phyloP scores from a whole-genome alignment of 768 basidiomycete genomes.

The Calvatia gigantea region DNA sequence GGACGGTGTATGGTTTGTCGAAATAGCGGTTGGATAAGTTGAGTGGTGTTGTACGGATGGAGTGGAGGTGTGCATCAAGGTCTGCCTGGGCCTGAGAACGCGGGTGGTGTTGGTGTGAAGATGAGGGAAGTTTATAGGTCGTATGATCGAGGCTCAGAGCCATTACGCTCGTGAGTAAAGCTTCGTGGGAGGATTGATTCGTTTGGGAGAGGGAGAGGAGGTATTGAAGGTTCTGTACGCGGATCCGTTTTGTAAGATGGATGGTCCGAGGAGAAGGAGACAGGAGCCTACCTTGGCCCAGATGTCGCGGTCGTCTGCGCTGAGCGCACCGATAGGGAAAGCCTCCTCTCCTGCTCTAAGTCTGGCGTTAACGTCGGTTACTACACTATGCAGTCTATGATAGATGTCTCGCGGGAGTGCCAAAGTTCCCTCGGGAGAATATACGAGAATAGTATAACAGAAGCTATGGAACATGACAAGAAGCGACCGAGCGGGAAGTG shows the following conservation, averaged over 20 bases:
- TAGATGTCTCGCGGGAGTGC: conserved; percentile 39
- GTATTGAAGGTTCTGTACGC: conserved; percentile 61
- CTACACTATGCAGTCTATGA: conserved; percentile 38
- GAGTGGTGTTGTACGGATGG: conserved; percentile 58
- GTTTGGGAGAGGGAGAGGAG: conserved; percentile 62
- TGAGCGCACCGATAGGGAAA: conserved; percentile 65
- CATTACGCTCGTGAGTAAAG: conserved; percentile 74
- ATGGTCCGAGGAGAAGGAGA: background rate
- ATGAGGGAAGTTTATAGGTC: conserved; percentile 41
- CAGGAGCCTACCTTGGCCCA: conserved; percentile 69
- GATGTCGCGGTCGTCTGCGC: conserved; percentile 73
- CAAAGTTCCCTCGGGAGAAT: conserved; percentile 36
- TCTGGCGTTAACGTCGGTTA: conserved; percentile 56
- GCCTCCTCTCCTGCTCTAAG: conserved; percentile 51
- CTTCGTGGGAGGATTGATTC: conserved; percentile 59
- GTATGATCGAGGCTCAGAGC: conserved; percentile 79
- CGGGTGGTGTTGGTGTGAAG: conserved; percentile 21
- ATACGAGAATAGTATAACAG: conserved; percentile 75
- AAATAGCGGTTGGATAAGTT: conserved; percentile 81
- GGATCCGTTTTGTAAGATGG: background rate
- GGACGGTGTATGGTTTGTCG: conserved; percentile 81
- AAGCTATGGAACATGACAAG: conserved; percentile 73
- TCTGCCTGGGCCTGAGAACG: conserved; percentile 31
- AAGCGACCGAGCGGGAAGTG: conserved; percentile 53
- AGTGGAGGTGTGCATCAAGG: conserved; percentile 73